Percentiles rank a stretch among this genome's conserved stretches.
Evolutionary conservation across 345 rosid genomes (phyloP).

Genomic region (Eutrema heterophyllum): DNA sequence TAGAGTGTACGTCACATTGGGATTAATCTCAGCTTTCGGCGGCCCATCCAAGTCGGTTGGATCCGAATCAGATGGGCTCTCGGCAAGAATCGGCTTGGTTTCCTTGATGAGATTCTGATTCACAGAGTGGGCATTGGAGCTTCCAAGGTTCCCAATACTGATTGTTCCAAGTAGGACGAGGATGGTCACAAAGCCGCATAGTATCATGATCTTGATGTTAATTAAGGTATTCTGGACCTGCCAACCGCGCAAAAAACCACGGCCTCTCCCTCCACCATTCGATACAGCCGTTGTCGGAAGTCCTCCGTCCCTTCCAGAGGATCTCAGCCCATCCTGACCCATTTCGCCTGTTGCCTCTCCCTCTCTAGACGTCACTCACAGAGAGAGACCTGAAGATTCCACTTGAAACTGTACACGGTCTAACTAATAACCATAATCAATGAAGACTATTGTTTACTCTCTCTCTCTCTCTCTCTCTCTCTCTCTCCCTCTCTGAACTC

Average conservation of each 20-base stretch:
- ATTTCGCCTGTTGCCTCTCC: not conserved
- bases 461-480: not conserved
- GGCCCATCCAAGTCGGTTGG: constrained; percentile 35
- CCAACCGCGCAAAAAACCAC: constrained; percentile 46
- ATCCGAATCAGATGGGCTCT: constrained; percentile 65
- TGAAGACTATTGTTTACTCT: not conserved
- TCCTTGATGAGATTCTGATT: constrained; percentile 67
- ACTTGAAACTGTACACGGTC: constrained; percentile 8
- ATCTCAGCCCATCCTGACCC: constrained; percentile 18
- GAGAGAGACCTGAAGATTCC: not conserved
- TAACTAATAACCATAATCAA: not conserved
- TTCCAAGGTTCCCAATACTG: constrained; percentile 63
- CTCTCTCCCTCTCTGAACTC: not conserved
- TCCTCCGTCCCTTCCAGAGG: constrained; percentile 16
- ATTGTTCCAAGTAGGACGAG: constrained; percentile 82
- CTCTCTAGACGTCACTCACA: not conserved
- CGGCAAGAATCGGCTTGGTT: constrained; percentile 57
- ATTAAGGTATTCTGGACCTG: constrained; percentile 77
- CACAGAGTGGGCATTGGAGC: constrained; percentile 65
- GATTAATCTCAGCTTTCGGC: constrained; percentile 18
- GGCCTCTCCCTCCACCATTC: constrained; percentile 23
- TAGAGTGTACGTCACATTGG: constrained; percentile 56
- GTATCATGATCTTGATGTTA: constrained; percentile 87
- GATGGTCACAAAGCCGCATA: constrained; percentile 81
- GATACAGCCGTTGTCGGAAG: not conserved